Conservation (phyloP, 805 yeast genomes). For the Cyberlindnera japonica region DNA sequence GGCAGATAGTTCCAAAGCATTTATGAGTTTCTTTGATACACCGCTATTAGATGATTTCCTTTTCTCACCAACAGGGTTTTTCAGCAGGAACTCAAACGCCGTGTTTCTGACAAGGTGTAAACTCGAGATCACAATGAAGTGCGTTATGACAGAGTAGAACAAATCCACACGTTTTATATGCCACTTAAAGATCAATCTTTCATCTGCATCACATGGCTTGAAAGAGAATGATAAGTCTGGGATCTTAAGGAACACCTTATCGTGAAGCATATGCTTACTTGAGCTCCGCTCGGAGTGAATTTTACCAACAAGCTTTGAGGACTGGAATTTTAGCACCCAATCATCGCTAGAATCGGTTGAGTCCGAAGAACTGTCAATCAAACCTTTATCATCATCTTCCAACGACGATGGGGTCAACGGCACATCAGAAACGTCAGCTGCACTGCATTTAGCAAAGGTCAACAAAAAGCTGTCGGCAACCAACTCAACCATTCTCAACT, state of each 20-base stretch:
- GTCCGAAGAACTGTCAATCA: slow-evolving; percentile 23
- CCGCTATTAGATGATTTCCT: slow-evolving; percentile 18
- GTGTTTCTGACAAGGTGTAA: slow-evolving; percentile 43
- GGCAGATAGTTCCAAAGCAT: slow-evolving; percentile 24
- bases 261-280: slow-evolving; percentile 23
- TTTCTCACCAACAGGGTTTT: slow-evolving; percentile 22
- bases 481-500: slow-evolving; percentile 33
- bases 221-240: slow-evolving; percentile 27
- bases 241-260: slow-evolving; percentile 32
- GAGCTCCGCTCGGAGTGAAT: slow-evolving; percentile 33
- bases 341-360: slow-evolving; percentile 4
- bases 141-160: slow-evolving; percentile 38
- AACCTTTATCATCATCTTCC: slow-evolving; percentile 31
- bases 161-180: slow-evolving; percentile 29
- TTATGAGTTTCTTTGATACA: slow-evolving; percentile 19
- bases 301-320: slow-evolving; percentile 24
- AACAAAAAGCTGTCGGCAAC: slow-evolving; percentile 22
- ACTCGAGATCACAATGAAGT: slow-evolving; percentile 44
- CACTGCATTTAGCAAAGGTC: background rate
- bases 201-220: slow-evolving; percentile 20
- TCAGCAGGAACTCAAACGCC: slow-evolving; percentile 23
- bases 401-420: slow-evolving; percentile 30
- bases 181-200: slow-evolving; percentile 25
- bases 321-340: slow-evolving; percentile 12
- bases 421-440: slow-evolving; percentile 6